phyloP scores from a whole-genome alignment of 2,329 filamentous ascomycete genomes.

The Verticillium isaacii region DNA sequence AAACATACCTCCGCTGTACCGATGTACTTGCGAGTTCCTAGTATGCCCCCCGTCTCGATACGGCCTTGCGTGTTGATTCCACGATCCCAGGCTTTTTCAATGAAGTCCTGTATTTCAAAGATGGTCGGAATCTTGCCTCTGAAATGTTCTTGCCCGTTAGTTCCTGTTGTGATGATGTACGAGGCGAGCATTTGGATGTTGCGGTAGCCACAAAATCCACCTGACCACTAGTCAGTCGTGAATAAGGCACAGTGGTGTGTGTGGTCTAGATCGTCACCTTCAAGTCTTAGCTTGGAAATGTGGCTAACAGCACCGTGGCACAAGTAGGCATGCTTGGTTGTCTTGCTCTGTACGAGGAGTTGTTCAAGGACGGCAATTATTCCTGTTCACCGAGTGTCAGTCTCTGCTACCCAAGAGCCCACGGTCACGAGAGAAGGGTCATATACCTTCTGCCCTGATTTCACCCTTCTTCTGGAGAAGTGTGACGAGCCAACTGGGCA shows the following conservation, averaged over 20 bases:
- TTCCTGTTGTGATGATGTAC: slow-evolving; percentile 60
- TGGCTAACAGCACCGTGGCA: slow-evolving; percentile 74
- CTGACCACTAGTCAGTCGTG: slow-evolving; percentile 28
- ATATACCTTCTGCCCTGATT: slow-evolving; percentile 43
- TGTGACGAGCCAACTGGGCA: slow-evolving; percentile 65
- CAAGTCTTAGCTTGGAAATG: slow-evolving; percentile 73
- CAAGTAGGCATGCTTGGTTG: slow-evolving; percentile 68
- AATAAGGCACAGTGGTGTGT: neutral
- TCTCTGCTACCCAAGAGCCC: neutral
- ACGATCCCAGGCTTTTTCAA: slow-evolving; percentile 83
- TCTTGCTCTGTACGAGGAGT: slow-evolving; percentile 59
- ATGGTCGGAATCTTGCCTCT: slow-evolving; percentile 64
- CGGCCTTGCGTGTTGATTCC: slow-evolving; percentile 74
- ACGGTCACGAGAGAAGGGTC: neutral
- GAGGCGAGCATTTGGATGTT: slow-evolving; percentile 92
- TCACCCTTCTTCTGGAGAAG: slow-evolving; percentile 58
- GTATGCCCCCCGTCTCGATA: slow-evolving; percentile 80
- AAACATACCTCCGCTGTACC: slow-evolving; percentile 75
- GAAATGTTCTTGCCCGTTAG: slow-evolving; percentile 57
- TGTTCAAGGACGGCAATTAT: slow-evolving; percentile 59
- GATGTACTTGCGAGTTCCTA: slow-evolving; percentile 89
- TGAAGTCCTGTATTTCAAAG: slow-evolving; percentile 76
- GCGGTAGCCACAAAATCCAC: slow-evolving; percentile 90
- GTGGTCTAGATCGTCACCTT: slow-evolving; percentile 44
- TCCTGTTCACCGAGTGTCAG: slow-evolving; percentile 24